These are phyloP conservation scores for Eutrema salsugineum DNA, from an alignment of 441 rosid species.

Conservation along the genomic window DNA sequence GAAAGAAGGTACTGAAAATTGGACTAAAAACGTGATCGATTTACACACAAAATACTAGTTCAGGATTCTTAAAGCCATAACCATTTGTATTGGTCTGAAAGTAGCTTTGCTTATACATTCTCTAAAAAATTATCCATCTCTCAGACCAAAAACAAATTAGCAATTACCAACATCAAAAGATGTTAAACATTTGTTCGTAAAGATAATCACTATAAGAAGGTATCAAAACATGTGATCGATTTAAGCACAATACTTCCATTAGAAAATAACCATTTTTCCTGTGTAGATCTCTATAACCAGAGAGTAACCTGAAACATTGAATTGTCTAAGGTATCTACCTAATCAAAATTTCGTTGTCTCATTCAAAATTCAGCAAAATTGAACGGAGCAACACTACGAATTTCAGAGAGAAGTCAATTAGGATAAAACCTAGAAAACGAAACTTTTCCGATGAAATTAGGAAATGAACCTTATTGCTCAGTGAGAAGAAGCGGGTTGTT, in stretches of 20 bases:
- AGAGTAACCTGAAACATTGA: not conserved
- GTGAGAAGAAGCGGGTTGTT: constrained; percentile 30
- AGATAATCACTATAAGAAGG: not conserved
- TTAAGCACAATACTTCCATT: not conserved
- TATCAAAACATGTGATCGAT: not conserved
- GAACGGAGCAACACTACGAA: not conserved
- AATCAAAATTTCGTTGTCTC: not conserved
- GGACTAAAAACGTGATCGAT: not conserved
- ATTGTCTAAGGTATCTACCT: not conserved
- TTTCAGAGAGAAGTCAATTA: not conserved
- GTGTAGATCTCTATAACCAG: not conserved
- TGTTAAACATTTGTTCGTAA: not conserved
- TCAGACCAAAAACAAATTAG: not conserved
- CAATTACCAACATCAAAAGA: not conserved
- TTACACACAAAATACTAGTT: not conserved
- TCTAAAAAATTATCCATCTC: not conserved
- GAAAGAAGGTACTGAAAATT: not conserved
- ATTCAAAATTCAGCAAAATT: not conserved
- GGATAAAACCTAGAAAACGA: not conserved
- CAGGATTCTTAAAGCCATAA: not conserved
- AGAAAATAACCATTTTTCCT: not conserved
- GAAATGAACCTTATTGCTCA: not conserved
- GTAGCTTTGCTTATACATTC: not conserved
- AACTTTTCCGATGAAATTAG: too few species aligned
- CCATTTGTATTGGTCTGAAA: not conserved